Conservation (phyloP, 306 rosid species). For the Prunus armeniaca region DNA sequence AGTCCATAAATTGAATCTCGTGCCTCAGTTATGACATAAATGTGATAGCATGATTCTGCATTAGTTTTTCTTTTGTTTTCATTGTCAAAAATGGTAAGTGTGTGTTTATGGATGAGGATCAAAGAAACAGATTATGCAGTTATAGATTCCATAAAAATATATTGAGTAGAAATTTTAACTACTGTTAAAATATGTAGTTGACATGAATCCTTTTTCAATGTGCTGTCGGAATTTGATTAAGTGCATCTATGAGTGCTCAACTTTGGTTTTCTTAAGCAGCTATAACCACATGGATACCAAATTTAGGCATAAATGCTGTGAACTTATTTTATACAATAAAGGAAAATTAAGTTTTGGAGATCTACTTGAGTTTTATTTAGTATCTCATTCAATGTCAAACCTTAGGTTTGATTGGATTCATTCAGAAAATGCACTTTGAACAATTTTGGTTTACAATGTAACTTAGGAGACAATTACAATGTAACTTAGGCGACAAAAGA, state of each 20-base stretch:
- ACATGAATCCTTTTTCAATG: neutral
- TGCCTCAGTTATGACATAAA: neutral
- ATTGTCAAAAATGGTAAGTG: neutral
- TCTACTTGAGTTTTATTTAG: neutral
- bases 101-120: neutral
- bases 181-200: neutral
- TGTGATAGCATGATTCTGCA: neutral
- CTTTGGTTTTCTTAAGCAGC: neutral
- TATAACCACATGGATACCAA: neutral
- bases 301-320: neutral
- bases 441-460: neutral
- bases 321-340: neutral
- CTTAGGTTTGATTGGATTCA: slow-evolving; percentile 12
- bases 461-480: neutral
- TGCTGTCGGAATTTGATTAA: neutral
- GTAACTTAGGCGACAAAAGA: neutral
- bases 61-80: neutral
- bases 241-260: neutral
- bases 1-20: neutral
- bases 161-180: neutral
- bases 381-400: neutral
- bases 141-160: neutral
- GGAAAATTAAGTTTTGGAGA: neutral
- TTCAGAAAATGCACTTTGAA: neutral
- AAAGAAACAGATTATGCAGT: neutral